Evolutionary conservation across 345 rosid species (phyloP).

Genomic region (Acer saccharum): DNA sequence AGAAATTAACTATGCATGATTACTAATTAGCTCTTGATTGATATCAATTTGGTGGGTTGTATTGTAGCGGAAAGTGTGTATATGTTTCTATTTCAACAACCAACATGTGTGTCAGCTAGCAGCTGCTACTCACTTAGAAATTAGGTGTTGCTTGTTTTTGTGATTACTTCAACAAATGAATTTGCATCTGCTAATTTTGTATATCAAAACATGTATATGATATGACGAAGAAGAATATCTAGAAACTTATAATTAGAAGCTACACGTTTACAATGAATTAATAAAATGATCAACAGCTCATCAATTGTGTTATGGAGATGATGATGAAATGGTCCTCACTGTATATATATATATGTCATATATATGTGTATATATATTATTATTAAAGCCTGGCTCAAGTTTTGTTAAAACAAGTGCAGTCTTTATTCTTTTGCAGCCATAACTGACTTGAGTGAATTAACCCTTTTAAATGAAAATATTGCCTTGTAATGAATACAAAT

Average conservation of each 20-base stretch:
- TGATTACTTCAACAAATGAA: constrained; percentile 7
- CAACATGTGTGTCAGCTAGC: background rate
- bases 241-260: background rate
- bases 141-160: constrained; percentile 15
- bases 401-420: constrained; percentile 2
- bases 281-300: background rate
- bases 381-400: background rate
- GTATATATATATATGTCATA: background rate
- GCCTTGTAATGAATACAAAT: background rate
- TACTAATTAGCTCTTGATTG: background rate
- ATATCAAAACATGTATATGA: background rate
- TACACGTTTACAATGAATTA: background rate
- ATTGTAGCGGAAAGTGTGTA: no score
- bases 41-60: background rate
- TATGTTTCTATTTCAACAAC: constrained; percentile 11
- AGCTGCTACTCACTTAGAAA: background rate
- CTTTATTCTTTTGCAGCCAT: constrained; percentile 11
- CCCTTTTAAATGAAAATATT: constrained; percentile 1
- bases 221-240: background rate
- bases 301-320: background rate
- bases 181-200: background rate
- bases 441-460: constrained; percentile 3
- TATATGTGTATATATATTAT: background rate
- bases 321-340: background rate
- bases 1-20: background rate